These are phyloP conservation scores for Vigna hirtella DNA, from an alignment of 306 rosid genomes.

Conservation along the genomic window DNA sequence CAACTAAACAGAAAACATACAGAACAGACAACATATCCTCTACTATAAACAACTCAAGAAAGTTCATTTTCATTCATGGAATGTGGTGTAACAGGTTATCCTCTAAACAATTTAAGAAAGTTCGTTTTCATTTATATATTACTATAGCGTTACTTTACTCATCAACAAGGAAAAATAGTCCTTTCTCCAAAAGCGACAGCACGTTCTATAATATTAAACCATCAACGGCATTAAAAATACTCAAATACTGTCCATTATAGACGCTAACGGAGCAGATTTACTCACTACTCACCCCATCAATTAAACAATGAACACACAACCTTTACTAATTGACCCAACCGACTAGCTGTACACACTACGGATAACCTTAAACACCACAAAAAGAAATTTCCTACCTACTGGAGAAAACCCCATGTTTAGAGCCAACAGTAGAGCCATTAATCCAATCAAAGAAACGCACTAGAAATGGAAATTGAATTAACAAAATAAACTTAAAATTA, in stretches of 20 bases:
- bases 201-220: background rate
- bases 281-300: background rate
- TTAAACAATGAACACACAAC: background rate
- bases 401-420: slow-evolving; percentile 89
- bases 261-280: background rate
- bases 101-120: background rate
- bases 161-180: background rate
- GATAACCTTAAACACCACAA: background rate
- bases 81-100: background rate
- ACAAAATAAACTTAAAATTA: too few relatives aligned
- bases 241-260: background rate
- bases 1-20: background rate
- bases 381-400: slow-evolving; percentile 55
- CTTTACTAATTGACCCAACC: background rate
- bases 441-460: too few relatives aligned
- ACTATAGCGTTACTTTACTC: background rate
- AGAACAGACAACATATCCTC: background rate
- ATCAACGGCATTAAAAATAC: background rate
- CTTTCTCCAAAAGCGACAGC: background rate
- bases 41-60: background rate
- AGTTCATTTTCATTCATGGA: background rate
- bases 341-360: background rate
- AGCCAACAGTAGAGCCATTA: too few relatives aligned
- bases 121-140: background rate
- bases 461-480: too few relatives aligned